Evolutionary conservation across 805 yeast species (phyloP), one percentile per base, ranked within the genome.

Genomic region (Sugiyamaella mastotermitis): DNA sequence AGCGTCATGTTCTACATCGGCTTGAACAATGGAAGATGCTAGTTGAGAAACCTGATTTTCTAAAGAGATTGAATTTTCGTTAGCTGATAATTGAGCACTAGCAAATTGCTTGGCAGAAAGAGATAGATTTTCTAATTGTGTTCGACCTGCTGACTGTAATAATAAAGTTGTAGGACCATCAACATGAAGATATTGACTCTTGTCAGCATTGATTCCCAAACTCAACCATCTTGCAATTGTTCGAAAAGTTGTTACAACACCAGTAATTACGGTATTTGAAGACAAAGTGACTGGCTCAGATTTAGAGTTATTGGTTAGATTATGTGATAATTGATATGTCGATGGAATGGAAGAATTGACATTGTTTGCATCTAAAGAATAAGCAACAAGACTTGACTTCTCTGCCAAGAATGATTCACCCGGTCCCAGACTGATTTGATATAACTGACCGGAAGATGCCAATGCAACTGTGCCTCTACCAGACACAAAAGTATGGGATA

Each of bases 401-500:
- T 58, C 62, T 9, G 69, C 57, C 24, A 64, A 47, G 22, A 71
- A 51, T 29, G 58, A 53, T 46, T 73, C 78, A 27, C 59, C 60
- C 8, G 52, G 53, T 5, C 48, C 58, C 22, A 73, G 51, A 4
- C 56, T 47, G 3, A 71, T 37, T 18, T 62, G 62, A 31, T 62
- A 62, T 13, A 70, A 43, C 37, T 66, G 66, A 23, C 66, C 63
- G 1, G 29, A 13, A 10, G 61, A 57, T 20, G 61, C 58, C 27
- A 71, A 45, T 10, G 72, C 69, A 3, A 69, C 38, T n/a, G 46
- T 50, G 4, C 78, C 78, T 18, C 69, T 60, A 13, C 78, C 78
- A 4, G 54, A 59, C 35, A 54, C 63, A 43, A 42, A 43, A 19
- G 53, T 49, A 51, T 52, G 61, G 41, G 59, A 49, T 45, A 61